A percentile compares a stretch with the other conserved stretches of the same genome.
Evolutionary conservation across 352 stramenopile species (phyloP).

Genomic region (Plasmopara halstedii): DNA sequence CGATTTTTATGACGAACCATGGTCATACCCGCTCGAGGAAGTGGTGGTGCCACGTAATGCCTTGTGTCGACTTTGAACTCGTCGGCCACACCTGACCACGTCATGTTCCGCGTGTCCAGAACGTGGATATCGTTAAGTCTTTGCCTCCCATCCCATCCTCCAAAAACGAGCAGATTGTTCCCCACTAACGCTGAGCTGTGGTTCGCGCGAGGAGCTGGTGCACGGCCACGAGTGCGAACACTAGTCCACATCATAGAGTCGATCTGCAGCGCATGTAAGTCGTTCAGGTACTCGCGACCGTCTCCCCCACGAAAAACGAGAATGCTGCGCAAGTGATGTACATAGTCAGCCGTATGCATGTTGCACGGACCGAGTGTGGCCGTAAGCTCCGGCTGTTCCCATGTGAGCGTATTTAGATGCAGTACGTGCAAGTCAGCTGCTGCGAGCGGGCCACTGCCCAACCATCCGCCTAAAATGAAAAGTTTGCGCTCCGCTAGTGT

Average conservation of each 20-base stretch:
- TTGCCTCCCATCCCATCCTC: constrained; percentile 90
- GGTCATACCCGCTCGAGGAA: constrained; percentile 93
- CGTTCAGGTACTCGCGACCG: constrained; percentile 93
- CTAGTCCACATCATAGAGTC: constrained; percentile 83
- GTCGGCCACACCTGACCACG: constrained; percentile 77
- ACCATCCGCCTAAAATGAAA: constrained; percentile 93
- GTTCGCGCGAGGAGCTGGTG: constrained; percentile 88
- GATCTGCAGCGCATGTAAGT: constrained; percentile 90
- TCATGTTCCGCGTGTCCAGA: constrained; percentile 84
- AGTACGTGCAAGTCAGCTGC: constrained; percentile 90
- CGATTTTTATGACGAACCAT: constrained; percentile 86
- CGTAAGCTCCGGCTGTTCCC: constrained; percentile 43
- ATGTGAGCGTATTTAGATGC: constrained; percentile 67
- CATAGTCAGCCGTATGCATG: constrained; percentile 96
- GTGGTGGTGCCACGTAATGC: constrained; percentile 54
- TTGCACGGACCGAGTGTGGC: constrained; percentile 87
- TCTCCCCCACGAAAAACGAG: constrained; percentile 93
- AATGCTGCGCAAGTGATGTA: constrained; percentile 73
- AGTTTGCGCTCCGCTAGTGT: constrained; percentile 87
- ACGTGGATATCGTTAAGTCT: constrained; percentile 95
- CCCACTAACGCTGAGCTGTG: constrained; percentile 90
- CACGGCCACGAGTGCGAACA: constrained; percentile 63
- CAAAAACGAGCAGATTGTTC: constrained; percentile 89
- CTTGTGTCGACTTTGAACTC: constrained; percentile 16
- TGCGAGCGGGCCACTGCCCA: constrained; percentile 88